Evolutionary conservation across 1,284 basidiomycete genomes (phyloP), one percentile per base, ranked within the genome.

Genomic region (Trichosporon sp.): DNA sequence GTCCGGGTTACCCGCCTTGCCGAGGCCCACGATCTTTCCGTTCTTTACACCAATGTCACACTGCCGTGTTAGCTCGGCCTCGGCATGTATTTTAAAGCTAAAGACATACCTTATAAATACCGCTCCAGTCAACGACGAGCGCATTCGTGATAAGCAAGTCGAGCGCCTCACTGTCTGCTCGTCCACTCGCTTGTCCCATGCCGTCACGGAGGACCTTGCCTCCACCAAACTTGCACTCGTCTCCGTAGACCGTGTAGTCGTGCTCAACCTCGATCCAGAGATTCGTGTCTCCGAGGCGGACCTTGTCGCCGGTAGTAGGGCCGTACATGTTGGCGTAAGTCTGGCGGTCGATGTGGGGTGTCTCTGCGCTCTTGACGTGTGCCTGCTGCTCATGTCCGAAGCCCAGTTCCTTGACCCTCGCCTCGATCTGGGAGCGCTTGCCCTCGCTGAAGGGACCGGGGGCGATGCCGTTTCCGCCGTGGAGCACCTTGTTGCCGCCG

Each of bases 161-260:
- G 49, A 99, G 84, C 0, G 88, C 86, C 58, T 91, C 87, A 0
- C 72, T 71, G 19, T 90, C 86, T 0, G 85, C 81, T 8, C 88
- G 82, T 64, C 90, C 87, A 0, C 90, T 91, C 0, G 89, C 89
- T 79, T 99, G 95, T 7, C 95, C 96, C 90, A 95, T 95, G 9
- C 94, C 94, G 74, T 97, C 95, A n/a, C 94, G 88, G 59, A 96
- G 89, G 0, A 89, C 87, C 81, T 97, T 97, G 13, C 92, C 90
- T 73, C 95, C 95, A 13, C 95, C 95, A 74, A 99, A 99, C 80
- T 98, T 99, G 82, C 91, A 89, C 81, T 99, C 96, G 71, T 99
- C 95, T 9, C 95, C 86, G 64, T 85, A 84, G 5, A 74, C 69
- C 0, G 84, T 84, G 65, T 85, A 84, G 74, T 99, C 96, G 36